Evolutionary conservation across 2,329 filamentous ascomycete species (phyloP), one percentile per base, ranked within the genome.

Genomic region (Grosmannia clavigera): DNA sequence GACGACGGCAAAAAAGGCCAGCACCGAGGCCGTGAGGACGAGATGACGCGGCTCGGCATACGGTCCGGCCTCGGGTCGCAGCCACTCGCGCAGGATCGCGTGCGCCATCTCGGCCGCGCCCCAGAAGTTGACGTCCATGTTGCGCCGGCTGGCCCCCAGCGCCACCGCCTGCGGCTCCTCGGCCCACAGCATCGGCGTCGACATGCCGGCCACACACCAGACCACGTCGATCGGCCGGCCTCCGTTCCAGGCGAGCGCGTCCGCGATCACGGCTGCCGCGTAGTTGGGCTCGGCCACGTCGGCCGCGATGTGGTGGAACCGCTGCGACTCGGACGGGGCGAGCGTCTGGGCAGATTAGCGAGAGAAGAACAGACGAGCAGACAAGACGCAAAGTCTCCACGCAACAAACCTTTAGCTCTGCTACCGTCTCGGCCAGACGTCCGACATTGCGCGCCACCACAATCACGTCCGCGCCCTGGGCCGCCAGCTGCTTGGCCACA

Each of bases 91-190:
- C 63, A 96, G 75, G 22, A 87, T 83, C 25, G 89, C 85, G 70
- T 95, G 90, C 46, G 90, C 87, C 74, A 95, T 88, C 71, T 95
- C 94, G 50, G 87, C 86, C 35, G 85, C 84, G 56, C 90, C 88
- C 80, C 86, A 96, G 76, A 90, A 97, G 74, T 96, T 92, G 66
- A 92, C 82, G 69, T 96, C 90, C 90, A 96, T 96, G 71, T 95
- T 90, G 64, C 79, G 76, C 51, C 86, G 81, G 65, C 91, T 76
- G 12, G 80, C 81, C 9, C 84, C 75, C 58, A 89, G 76, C 10
- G 87, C 79, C 9, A 59, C 58, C 12, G 61, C 63, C 48, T 25
- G 38, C 48, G 83, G 84, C 63, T 95, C 88, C 63, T 96, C 88
- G 65, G 88, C 72, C 75, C 92, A 95, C 63, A 95, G 85, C 43